Conservation (phyloP, 345 rosid genomes). For the Melastoma malabathricum region DNA sequence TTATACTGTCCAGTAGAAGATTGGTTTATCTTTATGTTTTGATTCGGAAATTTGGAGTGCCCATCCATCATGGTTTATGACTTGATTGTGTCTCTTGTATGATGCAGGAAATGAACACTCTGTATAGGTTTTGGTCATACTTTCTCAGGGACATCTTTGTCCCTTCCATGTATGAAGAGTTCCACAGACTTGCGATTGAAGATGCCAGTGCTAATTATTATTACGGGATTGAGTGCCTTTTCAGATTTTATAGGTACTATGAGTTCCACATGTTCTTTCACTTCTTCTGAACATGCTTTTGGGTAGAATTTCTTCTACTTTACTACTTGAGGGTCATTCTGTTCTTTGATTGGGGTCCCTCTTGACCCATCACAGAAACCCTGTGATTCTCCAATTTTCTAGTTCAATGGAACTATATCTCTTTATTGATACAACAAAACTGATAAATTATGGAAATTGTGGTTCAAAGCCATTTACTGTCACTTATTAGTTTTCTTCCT, state of each 20-base stretch:
- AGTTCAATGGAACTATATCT: too few species aligned
- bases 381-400: background rate
- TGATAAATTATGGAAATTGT: too few species aligned
- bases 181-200: conserved; percentile 68
- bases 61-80: background rate
- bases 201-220: conserved; percentile 72
- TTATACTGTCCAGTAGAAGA: too few species aligned
- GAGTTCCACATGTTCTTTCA: too few species aligned
- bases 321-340: too few species aligned
- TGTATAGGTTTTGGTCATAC: conserved; percentile 92
- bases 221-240: conserved; percentile 91
- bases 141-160: conserved; percentile 73
- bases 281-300: too few species aligned
- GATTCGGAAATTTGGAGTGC: too few species aligned
- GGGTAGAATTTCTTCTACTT: too few species aligned
- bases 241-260: conserved; percentile 87
- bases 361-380: background rate
- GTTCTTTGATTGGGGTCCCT: background rate
- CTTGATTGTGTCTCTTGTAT: background rate
- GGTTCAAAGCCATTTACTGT: too few species aligned
- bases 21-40: too few species aligned
- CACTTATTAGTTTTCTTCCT: background rate
- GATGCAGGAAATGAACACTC: conserved; percentile 91
- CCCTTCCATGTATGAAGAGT: conserved; percentile 77
- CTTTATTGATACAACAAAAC: too few species aligned